Evolutionary conservation across 2,329 filamentous ascomycete species (phyloP).

Genomic region (Ophiosphaerella narmari): DNA sequence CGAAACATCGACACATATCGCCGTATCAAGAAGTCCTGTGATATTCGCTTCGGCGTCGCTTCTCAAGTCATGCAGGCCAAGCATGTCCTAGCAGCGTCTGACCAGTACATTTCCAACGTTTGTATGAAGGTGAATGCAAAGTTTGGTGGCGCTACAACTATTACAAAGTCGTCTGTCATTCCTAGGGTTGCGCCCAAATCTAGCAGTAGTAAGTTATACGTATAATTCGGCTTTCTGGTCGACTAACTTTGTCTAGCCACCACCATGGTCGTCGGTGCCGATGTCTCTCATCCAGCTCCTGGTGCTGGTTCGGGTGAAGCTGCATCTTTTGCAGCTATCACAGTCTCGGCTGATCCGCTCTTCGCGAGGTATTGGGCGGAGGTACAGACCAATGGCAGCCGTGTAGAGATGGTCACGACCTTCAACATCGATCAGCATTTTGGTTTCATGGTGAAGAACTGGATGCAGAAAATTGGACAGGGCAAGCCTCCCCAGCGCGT

Average conservation of each 20-base stretch:
- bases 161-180: constrained; percentile 49
- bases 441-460: constrained; percentile 65
- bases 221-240: not conserved
- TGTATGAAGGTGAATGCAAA: constrained; percentile 98
- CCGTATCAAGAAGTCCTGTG: constrained; percentile 85
- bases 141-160: constrained; percentile 78
- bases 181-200: constrained; percentile 31
- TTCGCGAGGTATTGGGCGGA: constrained; percentile 75
- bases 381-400: constrained; percentile 81
- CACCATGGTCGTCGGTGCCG: constrained; percentile 86
- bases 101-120: constrained; percentile 91
- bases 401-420: constrained; percentile 76
- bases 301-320: constrained; percentile 54
- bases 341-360: constrained; percentile 76
- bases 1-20: constrained; percentile 76
- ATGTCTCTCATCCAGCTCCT: constrained; percentile 83
- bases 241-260: constrained; percentile 12
- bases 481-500: constrained; percentile 71
- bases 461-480: constrained; percentile 61
- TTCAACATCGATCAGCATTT: constrained; percentile 71
- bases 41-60: constrained; percentile 81
- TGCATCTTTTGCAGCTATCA: constrained; percentile 82
- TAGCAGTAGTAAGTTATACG: constrained; percentile 8
- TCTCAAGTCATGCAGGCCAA: constrained; percentile 78
- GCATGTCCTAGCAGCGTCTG: constrained; percentile 71